Evolutionary conservation across 495 filamentous ascomycete species (phyloP), one percentile per base, ranked within the genome.

Genomic region (Penicillium waksmanii): DNA sequence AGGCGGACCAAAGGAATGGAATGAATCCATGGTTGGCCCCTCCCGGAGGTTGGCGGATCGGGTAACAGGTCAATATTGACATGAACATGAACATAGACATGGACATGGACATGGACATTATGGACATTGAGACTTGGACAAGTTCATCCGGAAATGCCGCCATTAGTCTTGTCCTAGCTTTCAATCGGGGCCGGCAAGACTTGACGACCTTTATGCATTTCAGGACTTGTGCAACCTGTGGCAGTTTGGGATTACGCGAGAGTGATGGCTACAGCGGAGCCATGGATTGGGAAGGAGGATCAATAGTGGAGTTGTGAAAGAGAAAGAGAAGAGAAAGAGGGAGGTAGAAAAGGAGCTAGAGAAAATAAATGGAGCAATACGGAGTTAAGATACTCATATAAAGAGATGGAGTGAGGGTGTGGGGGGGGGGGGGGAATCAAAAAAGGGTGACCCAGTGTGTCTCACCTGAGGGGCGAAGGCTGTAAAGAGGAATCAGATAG

Each of bases 211-310:
- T 25, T 21, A 48, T 48, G 46, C 46, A 31, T 25, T 44, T 17
- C 17, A 44, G 15, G 27, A 36, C 23, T 17, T n/a, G 46, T 48
- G 46, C 46, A 48, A 48, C 46, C 23, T 27, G 46, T 3, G 11
- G 17, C 40, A 15, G 15, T 23, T 43, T 43, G 34, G 52, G 47
- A 66, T 68, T 64, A 68, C 60, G 57, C 52, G 63, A 60, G 60
- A 54, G 60, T 68, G 63, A 68, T 66, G 60, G 54, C 53, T 63
- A 66, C n/a, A 43, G 47, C 25, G 53, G 54, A 57, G 50, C 59
- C 55, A 46, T 54, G 63, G 47, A 49, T 51, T 50, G 17, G 43
- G 17, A n/a, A 49, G 11, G 21, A 31, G 21, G 18, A 44, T 17
- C n/a, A 50, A 46, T 36, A 36, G 51, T 51, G 50, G 51, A 34